Conservation (phyloP, 73 alveolate species). For the Symbiodinium natans region DNA sequence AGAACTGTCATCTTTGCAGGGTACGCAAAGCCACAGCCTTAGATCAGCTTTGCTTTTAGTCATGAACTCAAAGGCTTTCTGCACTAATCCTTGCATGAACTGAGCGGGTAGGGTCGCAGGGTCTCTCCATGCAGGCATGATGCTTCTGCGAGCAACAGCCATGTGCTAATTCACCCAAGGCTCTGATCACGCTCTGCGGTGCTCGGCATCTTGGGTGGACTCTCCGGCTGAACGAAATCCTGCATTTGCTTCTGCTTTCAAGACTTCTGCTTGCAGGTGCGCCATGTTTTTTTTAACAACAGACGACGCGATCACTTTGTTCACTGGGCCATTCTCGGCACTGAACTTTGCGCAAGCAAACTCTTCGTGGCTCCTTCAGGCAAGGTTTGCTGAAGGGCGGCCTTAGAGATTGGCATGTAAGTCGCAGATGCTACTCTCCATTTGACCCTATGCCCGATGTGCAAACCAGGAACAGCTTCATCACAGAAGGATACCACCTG, state of each 20-base stretch:
- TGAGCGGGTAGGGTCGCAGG: too few species aligned
- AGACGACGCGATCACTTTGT: too few species aligned
- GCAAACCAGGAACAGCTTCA: conserved; percentile 55
- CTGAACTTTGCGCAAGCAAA: too few species aligned
- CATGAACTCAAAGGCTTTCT: too few species aligned
- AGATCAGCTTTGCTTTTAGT: too few species aligned
- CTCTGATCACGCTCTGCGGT: conserved; percentile 1
- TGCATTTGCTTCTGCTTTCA: neutral
- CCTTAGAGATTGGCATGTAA: neutral
- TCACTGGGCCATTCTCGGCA: too few species aligned
- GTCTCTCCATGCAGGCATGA: too few species aligned
- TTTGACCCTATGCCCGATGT: too few species aligned
- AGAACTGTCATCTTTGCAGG: conserved; percentile 57
- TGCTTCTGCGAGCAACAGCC: too few species aligned
- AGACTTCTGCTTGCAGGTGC: neutral
- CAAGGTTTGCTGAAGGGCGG: conserved; percentile 8
- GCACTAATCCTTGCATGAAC: too few species aligned
- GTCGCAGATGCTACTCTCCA: too few species aligned
- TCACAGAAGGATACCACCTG: conserved; percentile 76
- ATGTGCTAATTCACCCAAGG: neutral
- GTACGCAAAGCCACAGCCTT: conserved; percentile 79
- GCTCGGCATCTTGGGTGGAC: neutral
- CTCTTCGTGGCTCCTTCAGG: neutral
- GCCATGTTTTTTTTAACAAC: too few species aligned
- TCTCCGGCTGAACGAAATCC: conserved; percentile 8